Evolutionary conservation across 805 yeast species (phyloP).

Genomic region (Nakazawaea ambrosiae): DNA sequence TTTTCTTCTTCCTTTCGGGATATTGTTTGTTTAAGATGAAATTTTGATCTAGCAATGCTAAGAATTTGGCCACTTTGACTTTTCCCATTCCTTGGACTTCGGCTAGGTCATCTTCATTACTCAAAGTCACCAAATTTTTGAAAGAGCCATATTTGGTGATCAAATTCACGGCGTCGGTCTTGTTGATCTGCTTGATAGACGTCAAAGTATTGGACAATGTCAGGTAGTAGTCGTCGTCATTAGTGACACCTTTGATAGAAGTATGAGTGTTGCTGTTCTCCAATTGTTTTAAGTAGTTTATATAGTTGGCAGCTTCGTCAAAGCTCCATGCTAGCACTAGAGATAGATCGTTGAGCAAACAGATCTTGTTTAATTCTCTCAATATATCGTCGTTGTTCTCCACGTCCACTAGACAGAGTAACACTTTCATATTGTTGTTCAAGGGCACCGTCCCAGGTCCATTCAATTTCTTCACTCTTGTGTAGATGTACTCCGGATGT

Average conservation of each 20-base stretch:
- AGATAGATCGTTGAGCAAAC: constrained; percentile 42
- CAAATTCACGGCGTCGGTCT: constrained; percentile 45
- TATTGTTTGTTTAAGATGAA: constrained; percentile 39
- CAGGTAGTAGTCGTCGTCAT: constrained; percentile 36
- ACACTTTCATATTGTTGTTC: constrained; percentile 40
- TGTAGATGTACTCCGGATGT: constrained; percentile 67
- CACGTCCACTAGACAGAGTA: constrained; percentile 60
- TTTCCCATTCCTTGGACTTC: constrained; percentile 44
- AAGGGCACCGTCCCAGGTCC: constrained; percentile 14
- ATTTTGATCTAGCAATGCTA: constrained; percentile 38
- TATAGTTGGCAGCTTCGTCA: constrained; percentile 45
- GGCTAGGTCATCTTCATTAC: constrained; percentile 20
- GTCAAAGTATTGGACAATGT: constrained; percentile 39
- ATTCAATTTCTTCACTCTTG: constrained; percentile 35
- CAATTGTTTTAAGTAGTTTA: constrained; percentile 25
- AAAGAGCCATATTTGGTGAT: constrained; percentile 42
- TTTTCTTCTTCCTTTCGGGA: constrained; percentile 2
- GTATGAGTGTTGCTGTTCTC: constrained; percentile 23
- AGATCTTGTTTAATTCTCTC: constrained; percentile 38
- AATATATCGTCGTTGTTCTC: constrained; percentile 46
- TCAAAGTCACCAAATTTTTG: constrained; percentile 30
- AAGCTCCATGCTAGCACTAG: constrained; percentile 47
- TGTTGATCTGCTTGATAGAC: constrained; percentile 38
- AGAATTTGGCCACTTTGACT: constrained; percentile 33
- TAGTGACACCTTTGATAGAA: constrained; percentile 32